phyloP scores from a whole-genome alignment of 2,329 filamentous ascomycete genomes.

The Pleurostoma richardsiae region DNA sequence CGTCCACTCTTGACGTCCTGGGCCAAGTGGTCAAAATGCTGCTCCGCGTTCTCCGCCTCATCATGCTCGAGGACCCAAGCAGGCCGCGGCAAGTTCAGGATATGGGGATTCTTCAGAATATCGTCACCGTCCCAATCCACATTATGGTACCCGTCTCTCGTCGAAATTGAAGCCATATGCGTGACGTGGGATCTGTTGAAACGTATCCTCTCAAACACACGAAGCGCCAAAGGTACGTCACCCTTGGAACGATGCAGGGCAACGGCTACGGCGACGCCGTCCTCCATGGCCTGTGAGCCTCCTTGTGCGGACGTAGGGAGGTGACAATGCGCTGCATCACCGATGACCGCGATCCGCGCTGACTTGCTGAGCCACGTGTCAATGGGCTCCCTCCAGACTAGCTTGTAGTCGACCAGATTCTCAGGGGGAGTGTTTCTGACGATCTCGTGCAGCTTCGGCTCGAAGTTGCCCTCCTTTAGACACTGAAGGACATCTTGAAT shows the following conservation, averaged over 20 bases:
- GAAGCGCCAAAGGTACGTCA: conserved; percentile 26
- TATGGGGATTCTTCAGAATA: no score
- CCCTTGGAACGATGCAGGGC: conserved; percentile 23
- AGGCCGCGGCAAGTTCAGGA: no score
- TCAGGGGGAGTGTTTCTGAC: conserved; percentile 20
- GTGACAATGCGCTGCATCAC: conserved; percentile 37
- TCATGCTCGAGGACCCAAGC: no score
- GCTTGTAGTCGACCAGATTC: conserved; percentile 28
- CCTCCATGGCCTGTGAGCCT: conserved; percentile 36
- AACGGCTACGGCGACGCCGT: conserved; percentile 33
- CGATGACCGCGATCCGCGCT: conserved; percentile 31
- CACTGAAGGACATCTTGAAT: conserved; percentile 28
- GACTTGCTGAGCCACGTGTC: conserved; percentile 15
- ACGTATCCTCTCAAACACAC: conserved; percentile 31
- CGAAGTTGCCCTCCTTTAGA: conserved; percentile 25
- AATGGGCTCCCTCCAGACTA: conserved; percentile 28
- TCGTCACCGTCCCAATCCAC: not conserved
- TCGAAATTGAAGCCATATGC: not conserved
- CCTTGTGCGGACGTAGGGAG: conserved; percentile 36
- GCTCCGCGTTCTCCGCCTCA: no score
- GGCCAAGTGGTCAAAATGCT: no score
- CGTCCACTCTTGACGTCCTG: no score
- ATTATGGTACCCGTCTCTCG: not conserved
- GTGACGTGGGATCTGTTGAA: conserved; percentile 24
- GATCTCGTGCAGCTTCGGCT: conserved; percentile 34